phyloP scores from a whole-genome alignment of 306 rosid species.

The Biancaea sappan region DNA sequence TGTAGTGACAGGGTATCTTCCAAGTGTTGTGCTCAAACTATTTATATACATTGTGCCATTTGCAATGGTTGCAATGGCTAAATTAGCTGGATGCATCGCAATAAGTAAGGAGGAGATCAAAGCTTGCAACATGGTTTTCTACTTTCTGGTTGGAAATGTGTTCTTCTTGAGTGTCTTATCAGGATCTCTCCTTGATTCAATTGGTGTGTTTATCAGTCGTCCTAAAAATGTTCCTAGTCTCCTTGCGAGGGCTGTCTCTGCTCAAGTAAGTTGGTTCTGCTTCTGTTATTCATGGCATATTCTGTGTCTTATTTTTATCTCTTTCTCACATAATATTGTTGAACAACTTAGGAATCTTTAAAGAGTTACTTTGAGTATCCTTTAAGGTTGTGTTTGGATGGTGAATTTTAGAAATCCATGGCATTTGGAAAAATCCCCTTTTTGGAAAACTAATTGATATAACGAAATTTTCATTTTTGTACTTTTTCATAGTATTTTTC shows the following conservation, averaged over 20 bases:
- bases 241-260: slow-evolving; percentile 77
- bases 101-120: slow-evolving; percentile 91
- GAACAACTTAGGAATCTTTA: not conserved
- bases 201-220: slow-evolving; percentile 67
- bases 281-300: slow-evolving; percentile 24
- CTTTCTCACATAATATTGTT: not conserved
- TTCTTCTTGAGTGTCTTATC: slow-evolving; percentile 86
- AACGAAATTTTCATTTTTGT: not conserved
- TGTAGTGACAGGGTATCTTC: slow-evolving; percentile 82
- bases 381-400: not conserved
- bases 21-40: slow-evolving; percentile 78
- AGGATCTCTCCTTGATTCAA: slow-evolving; percentile 82
- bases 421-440: too few relatives aligned
- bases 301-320: not conserved
- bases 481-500: not conserved
- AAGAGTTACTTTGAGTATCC: not conserved
- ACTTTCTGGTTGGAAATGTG: slow-evolving; percentile 88
- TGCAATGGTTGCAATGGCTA: slow-evolving; percentile 86
- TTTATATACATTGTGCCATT: slow-evolving; percentile 81
- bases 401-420: not conserved
- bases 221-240: slow-evolving; percentile 71
- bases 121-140: slow-evolving; percentile 95
- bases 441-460: not conserved
- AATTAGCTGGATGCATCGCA: slow-evolving; percentile 76
- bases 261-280: slow-evolving; percentile 63